phyloP scores from a whole-genome alignment of 164 flowering plant species.

The Stephania yunnanensis region DNA sequence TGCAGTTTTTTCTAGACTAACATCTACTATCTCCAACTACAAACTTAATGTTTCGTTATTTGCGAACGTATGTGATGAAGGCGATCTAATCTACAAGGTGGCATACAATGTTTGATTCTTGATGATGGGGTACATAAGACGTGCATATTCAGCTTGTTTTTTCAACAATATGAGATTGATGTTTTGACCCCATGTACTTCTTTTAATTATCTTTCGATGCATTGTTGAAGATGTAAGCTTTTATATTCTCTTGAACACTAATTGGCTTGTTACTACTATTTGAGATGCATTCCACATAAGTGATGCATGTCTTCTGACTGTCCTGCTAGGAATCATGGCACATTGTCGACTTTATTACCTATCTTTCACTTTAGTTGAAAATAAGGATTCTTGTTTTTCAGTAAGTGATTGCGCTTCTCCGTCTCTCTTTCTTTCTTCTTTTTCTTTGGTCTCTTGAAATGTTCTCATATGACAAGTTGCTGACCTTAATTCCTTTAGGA shows the following conservation, averaged over 20 bases:
- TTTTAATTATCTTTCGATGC: slow-evolving; percentile 10
- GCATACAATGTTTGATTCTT: slow-evolving; percentile 18
- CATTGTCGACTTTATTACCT: neutral
- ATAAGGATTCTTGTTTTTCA: no score
- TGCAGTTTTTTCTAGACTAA: slow-evolving; percentile 20
- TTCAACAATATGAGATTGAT: slow-evolving; percentile 17
- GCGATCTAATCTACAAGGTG: slow-evolving; percentile 31
- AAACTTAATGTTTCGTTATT: slow-evolving; percentile 31
- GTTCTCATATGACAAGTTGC: no score
- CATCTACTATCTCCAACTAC: slow-evolving; percentile 25
- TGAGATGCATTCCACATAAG: neutral
- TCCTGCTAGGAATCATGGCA: neutral
- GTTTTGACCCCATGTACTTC: slow-evolving; percentile 2
- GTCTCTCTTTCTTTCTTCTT: no score
- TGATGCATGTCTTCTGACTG: neutral
- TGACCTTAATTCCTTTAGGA: no score
- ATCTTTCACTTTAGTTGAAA: neutral
- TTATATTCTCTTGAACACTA: slow-evolving; percentile 9
- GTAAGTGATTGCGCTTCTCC: no score
- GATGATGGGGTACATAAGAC: slow-evolving; percentile 22
- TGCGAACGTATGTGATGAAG: slow-evolving; percentile 29
- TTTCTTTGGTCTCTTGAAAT: no score
- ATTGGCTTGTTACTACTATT: neutral
- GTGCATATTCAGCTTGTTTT: slow-evolving; percentile 23
- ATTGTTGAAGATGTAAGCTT: slow-evolving; percentile 7